Evolutionary conservation across 2,329 filamentous ascomycete species (phyloP).

Genomic region (Lachnellula cervina): DNA sequence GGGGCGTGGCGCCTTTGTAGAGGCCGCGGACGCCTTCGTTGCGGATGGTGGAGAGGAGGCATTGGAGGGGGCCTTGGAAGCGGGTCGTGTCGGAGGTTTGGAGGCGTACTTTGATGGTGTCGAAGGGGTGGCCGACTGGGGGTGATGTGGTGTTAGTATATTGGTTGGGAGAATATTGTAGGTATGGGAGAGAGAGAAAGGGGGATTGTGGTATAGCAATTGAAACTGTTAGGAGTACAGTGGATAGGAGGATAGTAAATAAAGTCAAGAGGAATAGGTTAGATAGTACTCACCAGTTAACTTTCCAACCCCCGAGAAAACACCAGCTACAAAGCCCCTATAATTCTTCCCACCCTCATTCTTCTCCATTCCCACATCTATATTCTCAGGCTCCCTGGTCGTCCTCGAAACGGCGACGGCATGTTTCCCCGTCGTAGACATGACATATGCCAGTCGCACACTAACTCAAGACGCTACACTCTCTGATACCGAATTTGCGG

Average conservation of each 20-base stretch:
- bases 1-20: constrained; percentile 92
- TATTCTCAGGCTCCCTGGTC: not conserved
- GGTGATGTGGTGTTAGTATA: not conserved
- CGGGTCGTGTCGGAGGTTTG: constrained; percentile 75
- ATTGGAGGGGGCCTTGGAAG: constrained; percentile 83
- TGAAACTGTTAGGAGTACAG: not conserved
- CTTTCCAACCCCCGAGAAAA: constrained; percentile 92
- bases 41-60: constrained; percentile 74
- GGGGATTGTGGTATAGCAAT: not conserved
- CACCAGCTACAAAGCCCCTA: constrained; percentile 94
- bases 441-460: not conserved
- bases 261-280: not conserved
- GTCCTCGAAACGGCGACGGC: not conserved
- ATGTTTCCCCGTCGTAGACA: not conserved
- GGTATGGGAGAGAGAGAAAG: constrained; percentile 29
- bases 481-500: not conserved
- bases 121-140: constrained; percentile 69
- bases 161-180: too few species aligned
- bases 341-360: constrained; percentile 50
- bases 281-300: constrained; percentile 59
- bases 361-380: constrained; percentile 16
- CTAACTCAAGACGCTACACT: not conserved
- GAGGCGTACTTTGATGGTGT: constrained; percentile 93
- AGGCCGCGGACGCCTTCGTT: constrained; percentile 81
- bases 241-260: not conserved